Percentiles rank a stretch among this genome's conserved stretches.
Conservation (phyloP, 768 basidiomycete species). For the Lactifluus subvellereus region DNA sequence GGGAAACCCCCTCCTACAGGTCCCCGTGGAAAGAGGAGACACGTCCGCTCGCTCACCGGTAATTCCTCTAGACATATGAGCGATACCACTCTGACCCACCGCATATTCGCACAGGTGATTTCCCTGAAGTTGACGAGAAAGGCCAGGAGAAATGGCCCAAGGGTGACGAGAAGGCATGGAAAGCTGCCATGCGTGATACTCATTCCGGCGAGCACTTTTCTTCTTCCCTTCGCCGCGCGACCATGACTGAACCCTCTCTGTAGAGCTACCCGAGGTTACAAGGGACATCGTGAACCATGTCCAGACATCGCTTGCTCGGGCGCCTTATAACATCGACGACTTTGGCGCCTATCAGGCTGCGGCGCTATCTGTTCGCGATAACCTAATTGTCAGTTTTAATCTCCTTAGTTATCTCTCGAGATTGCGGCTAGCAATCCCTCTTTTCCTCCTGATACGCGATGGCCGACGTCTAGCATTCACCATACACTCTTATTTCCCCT, state of each 20-base stretch:
- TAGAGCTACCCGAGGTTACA: slow-evolving; percentile 59
- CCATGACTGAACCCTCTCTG: background rate
- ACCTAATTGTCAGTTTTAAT: slow-evolving; percentile 57
- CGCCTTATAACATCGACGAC: slow-evolving; percentile 83
- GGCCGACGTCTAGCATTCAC: background rate
- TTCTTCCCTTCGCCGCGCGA: background rate
- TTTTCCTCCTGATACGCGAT: background rate
- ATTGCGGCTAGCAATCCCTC: background rate
- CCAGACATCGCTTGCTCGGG: slow-evolving; percentile 85
- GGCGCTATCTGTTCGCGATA: slow-evolving; percentile 82
- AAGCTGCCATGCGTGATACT: slow-evolving; percentile 49
- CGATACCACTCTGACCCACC: background rate
- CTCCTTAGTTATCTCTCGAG: slow-evolving; percentile 2
- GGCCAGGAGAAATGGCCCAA: slow-evolving; percentile 84
- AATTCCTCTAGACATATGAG: slow-evolving; percentile 12
- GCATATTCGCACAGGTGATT: slow-evolving; percentile 48
- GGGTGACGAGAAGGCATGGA: slow-evolving; percentile 75
- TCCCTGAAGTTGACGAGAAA: slow-evolving; percentile 66
- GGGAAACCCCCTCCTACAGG: slow-evolving; percentile 9
- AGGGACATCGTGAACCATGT: slow-evolving; percentile 77
- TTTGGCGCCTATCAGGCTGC: slow-evolving; percentile 90
- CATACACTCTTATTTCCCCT: background rate
- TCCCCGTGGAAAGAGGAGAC: slow-evolving; percentile 16
- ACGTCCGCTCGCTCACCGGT: slow-evolving; percentile 46
- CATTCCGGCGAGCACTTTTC: slow-evolving; percentile 43